A percentile compares a stretch with the other conserved stretches of the same genome.
phyloP scores from a whole-genome alignment of 2,329 filamentous ascomycete species.

The Colletotrichum endophyticum region DNA sequence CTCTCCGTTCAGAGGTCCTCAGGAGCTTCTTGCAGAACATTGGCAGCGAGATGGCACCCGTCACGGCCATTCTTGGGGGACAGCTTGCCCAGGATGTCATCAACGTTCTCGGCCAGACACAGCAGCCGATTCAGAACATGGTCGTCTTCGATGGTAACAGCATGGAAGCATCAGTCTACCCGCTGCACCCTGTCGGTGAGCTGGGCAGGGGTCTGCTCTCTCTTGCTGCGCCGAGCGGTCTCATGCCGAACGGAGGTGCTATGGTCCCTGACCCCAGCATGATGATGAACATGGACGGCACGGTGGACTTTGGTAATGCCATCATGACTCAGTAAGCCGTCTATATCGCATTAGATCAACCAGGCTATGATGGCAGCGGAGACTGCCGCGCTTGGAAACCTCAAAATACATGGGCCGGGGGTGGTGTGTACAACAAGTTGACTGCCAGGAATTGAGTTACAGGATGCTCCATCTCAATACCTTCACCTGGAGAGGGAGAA shows the following conservation, averaged over 20 bases:
- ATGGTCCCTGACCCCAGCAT: slow-evolving; percentile 16
- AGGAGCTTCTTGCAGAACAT: slow-evolving; percentile 87
- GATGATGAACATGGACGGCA: slow-evolving; percentile 22
- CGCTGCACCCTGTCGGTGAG: slow-evolving; percentile 73
- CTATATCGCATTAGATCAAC: not conserved
- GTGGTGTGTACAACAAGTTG: not conserved
- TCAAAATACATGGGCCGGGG: not conserved
- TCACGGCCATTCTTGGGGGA: slow-evolving; percentile 87
- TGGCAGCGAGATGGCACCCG: slow-evolving; percentile 82
- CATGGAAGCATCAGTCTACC: slow-evolving; percentile 79
- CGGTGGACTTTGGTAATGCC: slow-evolving; percentile 14
- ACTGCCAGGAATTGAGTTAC: not conserved
- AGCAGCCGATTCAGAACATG: slow-evolving; percentile 96
- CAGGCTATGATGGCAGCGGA: not conserved
- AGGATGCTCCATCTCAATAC: not conserved
- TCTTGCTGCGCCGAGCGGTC: slow-evolving; percentile 15
- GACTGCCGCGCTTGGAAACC: not conserved
- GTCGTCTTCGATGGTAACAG: slow-evolving; percentile 87
- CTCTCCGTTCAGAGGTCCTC: slow-evolving; percentile 73
- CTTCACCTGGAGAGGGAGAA: not conserved
- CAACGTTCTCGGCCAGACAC: slow-evolving; percentile 87
- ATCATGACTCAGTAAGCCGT: slow-evolving; percentile 18
- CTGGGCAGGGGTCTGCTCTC: slow-evolving; percentile 56
- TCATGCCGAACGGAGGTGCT: slow-evolving; percentile 17
- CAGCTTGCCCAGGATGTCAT: slow-evolving; percentile 96